Evolutionary conservation across 2,329 filamentous ascomycete species (phyloP).

Genomic region (Aspergillus quadrilineatus): DNA sequence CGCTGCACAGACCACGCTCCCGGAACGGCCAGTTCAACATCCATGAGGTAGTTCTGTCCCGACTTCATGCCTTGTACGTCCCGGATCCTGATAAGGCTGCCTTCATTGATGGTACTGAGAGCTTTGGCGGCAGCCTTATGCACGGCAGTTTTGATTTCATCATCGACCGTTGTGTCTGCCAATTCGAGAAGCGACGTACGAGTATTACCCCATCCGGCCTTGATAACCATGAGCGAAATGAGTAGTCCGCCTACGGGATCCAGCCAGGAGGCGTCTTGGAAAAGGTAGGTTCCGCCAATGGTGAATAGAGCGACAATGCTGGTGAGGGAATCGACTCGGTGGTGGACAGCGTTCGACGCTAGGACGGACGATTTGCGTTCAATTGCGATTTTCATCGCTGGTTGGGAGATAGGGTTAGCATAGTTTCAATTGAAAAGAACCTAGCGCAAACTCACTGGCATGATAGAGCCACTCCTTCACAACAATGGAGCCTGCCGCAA

Average conservation of each 20-base stretch:
- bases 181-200: slow-evolving; percentile 78
- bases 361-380: slow-evolving; percentile 95
- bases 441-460: slow-evolving; percentile 69
- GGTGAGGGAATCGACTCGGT: slow-evolving; percentile 92
- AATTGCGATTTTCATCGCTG: slow-evolving; percentile 91
- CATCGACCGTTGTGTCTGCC: slow-evolving; percentile 84
- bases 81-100: slow-evolving; percentile 66
- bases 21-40: slow-evolving; percentile 81
- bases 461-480: slow-evolving; percentile 97
- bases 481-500: slow-evolving; percentile 83
- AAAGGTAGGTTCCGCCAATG: slow-evolving; percentile 83
- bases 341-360: slow-evolving; percentile 93
- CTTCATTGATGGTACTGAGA: slow-evolving; percentile 54
- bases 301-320: slow-evolving; percentile 88
- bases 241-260: slow-evolving; percentile 90
- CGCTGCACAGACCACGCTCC: slow-evolving; percentile 72
- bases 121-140: slow-evolving; percentile 63
- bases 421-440: background rate
- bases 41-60: slow-evolving; percentile 92
- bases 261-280: slow-evolving; percentile 83
- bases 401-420: slow-evolving; percentile 7
- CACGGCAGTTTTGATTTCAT: slow-evolving; percentile 74
- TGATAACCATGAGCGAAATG: slow-evolving; percentile 91
- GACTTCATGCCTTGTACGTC: slow-evolving; percentile 89
- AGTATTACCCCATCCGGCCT: slow-evolving; percentile 85